Evolutionary conservation across 768 basidiomycete species (phyloP), one percentile per base, ranked within the genome.

Genomic region (Lentinula sp.): DNA sequence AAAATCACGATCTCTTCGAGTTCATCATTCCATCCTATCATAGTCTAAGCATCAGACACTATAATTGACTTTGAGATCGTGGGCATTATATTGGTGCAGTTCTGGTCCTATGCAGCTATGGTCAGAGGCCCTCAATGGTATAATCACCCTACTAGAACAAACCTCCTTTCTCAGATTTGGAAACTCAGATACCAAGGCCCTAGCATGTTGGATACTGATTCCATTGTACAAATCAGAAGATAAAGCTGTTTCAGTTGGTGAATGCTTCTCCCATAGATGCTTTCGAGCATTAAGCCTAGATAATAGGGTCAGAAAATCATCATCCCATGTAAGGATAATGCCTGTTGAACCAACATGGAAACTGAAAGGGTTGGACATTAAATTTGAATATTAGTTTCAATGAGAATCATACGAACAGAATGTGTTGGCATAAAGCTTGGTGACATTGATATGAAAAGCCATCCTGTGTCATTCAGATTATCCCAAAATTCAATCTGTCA

Each of bases 391-490:
- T 46, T 18, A n/a, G n/a, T n/a, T n/a, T n/a, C n/a, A n/a, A n/a
- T n/a, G n/a, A n/a, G 18, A 33, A 18, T 13, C 4, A 6, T 20
- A 45, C 80, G 72, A 57, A 80, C 80, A 80, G 66, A 80, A 80
- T 0, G 79, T 79, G 62, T 80, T 80, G 18, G 76, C 79, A 62
- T 81, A 81, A 6, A 81, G 68, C 49, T 77, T 79, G 4, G 79
- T 80, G 10, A 80, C 76, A 58, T 79, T 79, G 61, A 80, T 71
- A 61, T 81, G 79, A 61, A 81, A 74, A 0, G 79, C 76, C 52
- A 81, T 67, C 80, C 79, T 81, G 53, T 41, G 20, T 43, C 5
- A 51, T 51, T 4, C 13, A 5, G 23, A 13, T n/a, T n/a, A n/a
- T n/a, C n/a, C n/a, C n/a, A 16, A n/a, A 20, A 41, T 15, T 48